A percentile compares a stretch with the other conserved stretches of the same genome.
These are phyloP conservation scores for Ogataea parapolymorpha DNA, from an alignment of 805 yeast genomes.

Conservation along the genomic window DNA sequence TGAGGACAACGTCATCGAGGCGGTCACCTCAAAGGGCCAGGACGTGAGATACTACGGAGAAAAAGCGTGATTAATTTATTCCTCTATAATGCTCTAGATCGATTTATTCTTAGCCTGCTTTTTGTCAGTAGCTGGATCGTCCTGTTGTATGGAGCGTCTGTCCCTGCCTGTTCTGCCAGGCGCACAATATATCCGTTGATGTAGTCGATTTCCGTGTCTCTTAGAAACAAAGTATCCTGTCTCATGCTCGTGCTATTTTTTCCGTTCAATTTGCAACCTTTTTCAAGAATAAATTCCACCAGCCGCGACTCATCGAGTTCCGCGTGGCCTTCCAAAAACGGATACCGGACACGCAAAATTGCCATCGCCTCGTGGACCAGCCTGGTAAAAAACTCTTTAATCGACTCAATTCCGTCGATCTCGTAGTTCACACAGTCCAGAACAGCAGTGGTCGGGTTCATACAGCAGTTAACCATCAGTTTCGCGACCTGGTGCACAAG, in stretches of 20 bases:
- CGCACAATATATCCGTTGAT: constrained; percentile 76
- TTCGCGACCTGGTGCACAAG: constrained; percentile 65
- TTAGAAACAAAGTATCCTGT: constrained; percentile 54
- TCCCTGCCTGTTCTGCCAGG: constrained; percentile 46
- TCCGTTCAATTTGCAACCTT: constrained; percentile 33
- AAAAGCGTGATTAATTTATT: neutral
- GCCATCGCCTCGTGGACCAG: constrained; percentile 46
- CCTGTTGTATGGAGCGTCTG: constrained; percentile 45
- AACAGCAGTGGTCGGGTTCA: constrained; percentile 80
- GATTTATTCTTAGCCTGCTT: constrained; percentile 27
- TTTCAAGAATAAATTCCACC: constrained; percentile 26
- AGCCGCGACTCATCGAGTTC: constrained; percentile 36
- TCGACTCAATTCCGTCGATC: constrained; percentile 41
- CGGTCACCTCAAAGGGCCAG: constrained; percentile 14
- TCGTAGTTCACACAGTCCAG: constrained; percentile 79
- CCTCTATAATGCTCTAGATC: constrained; percentile 6
- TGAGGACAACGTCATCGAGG: constrained; percentile 23
- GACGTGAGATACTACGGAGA: constrained; percentile 8
- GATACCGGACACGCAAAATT: constrained; percentile 36
- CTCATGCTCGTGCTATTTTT: constrained; percentile 70
- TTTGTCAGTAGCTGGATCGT: constrained; percentile 46
- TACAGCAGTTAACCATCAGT: constrained; percentile 73
- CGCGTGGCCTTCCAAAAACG: constrained; percentile 27
- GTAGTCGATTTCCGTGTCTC: constrained; percentile 72
- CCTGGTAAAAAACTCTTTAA: constrained; percentile 34